Evolutionary conservation across 345 rosid genomes (phyloP).

Genomic region (Eutrema yunnanense): DNA sequence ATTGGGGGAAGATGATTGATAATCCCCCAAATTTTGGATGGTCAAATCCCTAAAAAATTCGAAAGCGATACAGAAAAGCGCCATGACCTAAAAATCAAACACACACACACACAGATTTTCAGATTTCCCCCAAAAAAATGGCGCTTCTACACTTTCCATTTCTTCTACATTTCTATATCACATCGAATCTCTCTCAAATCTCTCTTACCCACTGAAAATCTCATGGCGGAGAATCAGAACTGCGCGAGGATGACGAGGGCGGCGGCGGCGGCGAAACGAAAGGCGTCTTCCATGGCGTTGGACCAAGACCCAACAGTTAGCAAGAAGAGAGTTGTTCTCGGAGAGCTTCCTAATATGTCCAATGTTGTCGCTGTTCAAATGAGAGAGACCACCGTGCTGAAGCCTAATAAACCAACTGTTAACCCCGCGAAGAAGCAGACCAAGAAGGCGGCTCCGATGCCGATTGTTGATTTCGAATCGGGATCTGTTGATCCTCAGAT

Average conservation of each 20-base stretch:
- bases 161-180: not conserved
- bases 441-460: slow-evolving; percentile 4
- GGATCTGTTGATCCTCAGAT: slow-evolving; percentile 28
- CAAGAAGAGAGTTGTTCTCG: slow-evolving; percentile 23
- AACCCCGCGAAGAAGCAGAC: not conserved
- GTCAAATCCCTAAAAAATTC: slow-evolving; percentile 13
- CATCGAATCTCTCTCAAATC: not conserved
- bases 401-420: not conserved
- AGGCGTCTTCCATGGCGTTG: not conserved
- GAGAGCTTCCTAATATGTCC: slow-evolving; percentile 21
- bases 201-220: not conserved
- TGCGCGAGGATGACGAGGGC: slow-evolving; percentile 26
- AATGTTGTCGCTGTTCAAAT: slow-evolving; percentile 19
- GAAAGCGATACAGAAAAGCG: slow-evolving; percentile 14
- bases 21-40: not conserved
- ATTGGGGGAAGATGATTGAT: not conserved
- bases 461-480: not conserved
- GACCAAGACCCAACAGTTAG: not conserved
- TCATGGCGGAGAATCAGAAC: slow-evolving; percentile 26
- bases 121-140: not conserved
- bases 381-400: not conserved
- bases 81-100: slow-evolving; percentile 16
- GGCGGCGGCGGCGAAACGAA: slow-evolving; percentile 24
- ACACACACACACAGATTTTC: not conserved
- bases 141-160: slow-evolving; percentile 8